Conservation (phyloP, 106 monocot species). For the Dioscorea dumetorum region DNA sequence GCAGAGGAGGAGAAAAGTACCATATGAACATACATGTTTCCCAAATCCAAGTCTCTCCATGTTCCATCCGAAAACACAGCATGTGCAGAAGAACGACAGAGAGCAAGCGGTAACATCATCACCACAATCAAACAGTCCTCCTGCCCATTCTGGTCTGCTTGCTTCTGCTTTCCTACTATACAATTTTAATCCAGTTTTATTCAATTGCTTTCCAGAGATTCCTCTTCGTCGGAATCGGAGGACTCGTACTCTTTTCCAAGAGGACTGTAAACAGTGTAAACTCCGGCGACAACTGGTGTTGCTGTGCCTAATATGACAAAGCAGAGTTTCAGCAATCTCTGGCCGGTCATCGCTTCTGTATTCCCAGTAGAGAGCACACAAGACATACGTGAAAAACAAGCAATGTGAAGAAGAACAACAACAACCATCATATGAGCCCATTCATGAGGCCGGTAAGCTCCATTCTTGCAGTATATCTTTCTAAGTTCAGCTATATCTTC, state of each 20-base stretch:
- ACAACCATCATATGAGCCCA: conserved; percentile 33
- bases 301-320: conserved; percentile 14
- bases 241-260: conserved; percentile 16
- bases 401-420: conserved; percentile 32
- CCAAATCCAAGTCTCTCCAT: conserved; percentile 62
- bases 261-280: conserved; percentile 32
- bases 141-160: conserved; percentile 38
- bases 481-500: conserved; percentile 23
- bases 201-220: background rate
- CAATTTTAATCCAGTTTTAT: background rate
- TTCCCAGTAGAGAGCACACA: conserved; percentile 42
- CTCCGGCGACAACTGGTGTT: conserved; percentile 16
- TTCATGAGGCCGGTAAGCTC: conserved; percentile 20
- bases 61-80: conserved; percentile 70
- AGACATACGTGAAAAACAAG: conserved; percentile 34
- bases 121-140: conserved; percentile 46
- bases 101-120: conserved; percentile 30
- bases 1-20: conserved; percentile 37
- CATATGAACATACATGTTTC: conserved; percentile 70
- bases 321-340: conserved; percentile 11
- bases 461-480: conserved; percentile 39
- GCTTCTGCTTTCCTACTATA: conserved; percentile 20
- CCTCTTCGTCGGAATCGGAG: conserved; percentile 3
- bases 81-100: conserved; percentile 42
- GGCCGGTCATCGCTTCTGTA: conserved; percentile 18